Evolutionary conservation across 2,329 filamentous ascomycete species (phyloP).

Genomic region (Hymenoscyphus occultus): DNA sequence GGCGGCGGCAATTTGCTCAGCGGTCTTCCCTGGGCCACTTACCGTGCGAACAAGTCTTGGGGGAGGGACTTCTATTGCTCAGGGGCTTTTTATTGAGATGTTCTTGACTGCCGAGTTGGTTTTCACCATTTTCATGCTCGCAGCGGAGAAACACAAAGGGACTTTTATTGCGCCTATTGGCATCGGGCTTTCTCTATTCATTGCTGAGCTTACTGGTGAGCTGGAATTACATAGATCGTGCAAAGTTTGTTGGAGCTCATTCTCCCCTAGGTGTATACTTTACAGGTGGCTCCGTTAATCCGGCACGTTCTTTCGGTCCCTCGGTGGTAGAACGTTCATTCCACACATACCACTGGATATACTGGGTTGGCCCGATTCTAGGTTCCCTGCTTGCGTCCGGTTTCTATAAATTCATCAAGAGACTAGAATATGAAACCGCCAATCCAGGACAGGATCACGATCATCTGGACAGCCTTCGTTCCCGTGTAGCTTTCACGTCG

Average conservation of each 20-base stretch:
- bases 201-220: slow-evolving; percentile 40
- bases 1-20: slow-evolving; percentile 42
- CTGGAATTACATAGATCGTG: too few species aligned
- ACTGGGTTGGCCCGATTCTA: slow-evolving; percentile 49
- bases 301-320: slow-evolving; percentile 47
- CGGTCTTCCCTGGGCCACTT: slow-evolving; percentile 44
- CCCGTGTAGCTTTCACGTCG: slow-evolving; percentile 21
- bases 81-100: slow-evolving; percentile 50
- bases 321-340: slow-evolving; percentile 45
- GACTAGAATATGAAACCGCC: slow-evolving; percentile 50
- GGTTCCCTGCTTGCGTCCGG: slow-evolving; percentile 47
- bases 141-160: slow-evolving; percentile 47
- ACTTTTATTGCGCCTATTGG: slow-evolving; percentile 49
- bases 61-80: slow-evolving; percentile 40
- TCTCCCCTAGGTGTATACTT: slow-evolving; percentile 42
- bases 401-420: slow-evolving; percentile 50
- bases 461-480: slow-evolving; percentile 13
- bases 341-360: slow-evolving; percentile 48
- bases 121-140: slow-evolving; percentile 50
- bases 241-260: neutral
- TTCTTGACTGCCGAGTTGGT: slow-evolving; percentile 47
- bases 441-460: slow-evolving; percentile 35
- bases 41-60: slow-evolving; percentile 43
- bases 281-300: slow-evolving; percentile 48
- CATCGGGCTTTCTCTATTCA: slow-evolving; percentile 47